Base-by-base conservation (phyloP, 2,329 filamentous ascomycete genomes). In the Penicillium psychrosexuale region DNA sequence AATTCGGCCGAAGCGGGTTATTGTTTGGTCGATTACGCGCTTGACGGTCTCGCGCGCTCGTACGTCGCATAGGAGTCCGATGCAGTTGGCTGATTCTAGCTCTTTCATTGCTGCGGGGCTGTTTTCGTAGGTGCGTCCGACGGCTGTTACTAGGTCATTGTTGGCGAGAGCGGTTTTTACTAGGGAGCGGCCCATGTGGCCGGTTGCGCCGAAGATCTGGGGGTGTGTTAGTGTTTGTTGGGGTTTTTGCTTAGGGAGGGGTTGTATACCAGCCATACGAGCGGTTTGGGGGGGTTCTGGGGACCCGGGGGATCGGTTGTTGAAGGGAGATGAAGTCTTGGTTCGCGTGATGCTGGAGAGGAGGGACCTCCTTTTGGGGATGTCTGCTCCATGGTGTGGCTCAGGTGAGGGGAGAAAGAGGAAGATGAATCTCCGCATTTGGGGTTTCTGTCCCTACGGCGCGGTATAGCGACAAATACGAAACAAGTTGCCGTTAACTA, bases 201-300 rank as follows among this genome's bases (percentile, higher is more conserved):
- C 94, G n/a, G 92, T 97, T 46, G 91, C 92, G 46, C 94, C 94
- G 74, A 97, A 99, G 51, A 97, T 80, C 90, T 91, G 38, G 36
- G 24, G 13, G 13, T 15, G 3, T 24, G 44, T 60, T 56, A 59
- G 57, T 48, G 17, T 31, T 11, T 27, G 9, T 36, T 3, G 17
- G 30, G 27, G n/a, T 44, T 7, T 17, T 34, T 9, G 19, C 27
- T 22, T 28, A 48, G 47, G 53, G 53, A 55, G 53, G 46, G 45
- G 43, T 19, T 24, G 78, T 85, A 70, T 80, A 94, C 90, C 69
- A 97, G 85, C 93, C 93, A 97, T 76, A 93, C 87, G 59, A 91
- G 83, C 70, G 88, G 88, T 70, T 86, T 88, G 2, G 84, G 79
- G 11, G 88, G 85, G 54, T 87, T 86, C 44, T 82, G 81, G 11